phyloP scores from a whole-genome alignment of 78 protist species.

The Cavenderia fasciculata region DNA sequence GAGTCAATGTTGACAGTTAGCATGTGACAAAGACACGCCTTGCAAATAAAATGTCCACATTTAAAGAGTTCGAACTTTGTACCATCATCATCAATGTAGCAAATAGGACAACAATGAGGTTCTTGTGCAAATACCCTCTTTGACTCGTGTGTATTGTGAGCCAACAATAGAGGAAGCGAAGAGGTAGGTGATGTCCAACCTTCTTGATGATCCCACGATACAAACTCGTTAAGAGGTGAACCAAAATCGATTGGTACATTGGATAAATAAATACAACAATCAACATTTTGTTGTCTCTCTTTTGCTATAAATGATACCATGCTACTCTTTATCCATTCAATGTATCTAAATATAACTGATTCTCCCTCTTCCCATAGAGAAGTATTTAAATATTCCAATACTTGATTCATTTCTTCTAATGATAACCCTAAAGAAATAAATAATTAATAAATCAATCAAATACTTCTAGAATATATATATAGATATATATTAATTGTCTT shows the following conservation, averaged over 20 bases:
- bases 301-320: background rate
- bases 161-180: background rate
- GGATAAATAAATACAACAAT: background rate
- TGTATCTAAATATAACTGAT: slow-evolving; percentile 6
- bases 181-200: slow-evolving; percentile 22
- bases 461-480: background rate
- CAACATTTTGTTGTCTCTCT: background rate
- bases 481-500: background rate
- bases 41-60: slow-evolving; percentile 10
- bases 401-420: slow-evolving; percentile 10
- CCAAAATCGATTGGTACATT: background rate
- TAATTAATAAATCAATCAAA: background rate
- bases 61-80: background rate
- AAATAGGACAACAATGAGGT: slow-evolving; percentile 16
- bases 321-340: slow-evolving; percentile 25
- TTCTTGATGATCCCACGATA: background rate
- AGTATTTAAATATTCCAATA: background rate
- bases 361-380: slow-evolving; percentile 13
- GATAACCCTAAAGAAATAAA: slow-evolving; percentile 3
- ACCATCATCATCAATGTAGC: slow-evolving; percentile 31
- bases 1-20: slow-evolving; percentile 17
- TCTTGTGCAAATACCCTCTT: background rate
- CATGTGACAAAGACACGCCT: background rate
- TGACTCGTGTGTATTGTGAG: slow-evolving; percentile 24
- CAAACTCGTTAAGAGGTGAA: background rate